Base-by-base conservation (phyloP, 768 basidiomycete species). In the Lactarius pseudohatsudake region DNA sequence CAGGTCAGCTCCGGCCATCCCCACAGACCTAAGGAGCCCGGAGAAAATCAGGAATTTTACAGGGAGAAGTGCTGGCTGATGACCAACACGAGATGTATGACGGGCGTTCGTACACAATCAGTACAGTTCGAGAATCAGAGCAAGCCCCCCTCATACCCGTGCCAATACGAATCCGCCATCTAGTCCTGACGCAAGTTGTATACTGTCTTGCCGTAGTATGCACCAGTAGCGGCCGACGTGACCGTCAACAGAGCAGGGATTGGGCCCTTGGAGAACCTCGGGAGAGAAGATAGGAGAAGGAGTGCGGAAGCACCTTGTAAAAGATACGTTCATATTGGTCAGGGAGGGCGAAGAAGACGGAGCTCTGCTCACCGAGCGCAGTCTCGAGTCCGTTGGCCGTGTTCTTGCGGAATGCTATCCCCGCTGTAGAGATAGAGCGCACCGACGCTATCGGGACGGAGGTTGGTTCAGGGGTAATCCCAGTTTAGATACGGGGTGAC, bases 381-480 rank as follows among this genome's bases (percentile, higher is more conserved):
- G 81, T 85, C 73, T 94, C 89, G 62, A 92, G 77, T n/a, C 92
- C 90, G 69, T 90, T 87, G 3, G 84, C 73, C 15, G 85, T 83
- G 43, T 90, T 89, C 73, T 84, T 90, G 67, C 87, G 86, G 70
- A 94, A 94, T 89, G 73, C 80, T 81, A 67, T 91, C 84, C 43
- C 87, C 92, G 64, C 90, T 88, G 84, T 87, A 93, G 30, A 92
- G 80, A 76, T 90, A 94, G 57, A 92, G 80, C 20, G 84, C 78
- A 66, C 92, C 92, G 56, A 94, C 91, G 71, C 91, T 92, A 68
- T 0, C 34, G 54, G 22, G 60, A 69, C 65, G 41, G 34, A 18
- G 30, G 40, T n/a, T 30, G 28, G n/a, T 40, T 26, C 36, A 26
- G 45, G 34, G 28, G 20, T 71, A 16, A 40, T 40, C 38, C 13